These are phyloP conservation scores for Penicillium corylophilum DNA, from an alignment of 2,329 filamentous ascomycete genomes.

Conservation along the genomic window DNA sequence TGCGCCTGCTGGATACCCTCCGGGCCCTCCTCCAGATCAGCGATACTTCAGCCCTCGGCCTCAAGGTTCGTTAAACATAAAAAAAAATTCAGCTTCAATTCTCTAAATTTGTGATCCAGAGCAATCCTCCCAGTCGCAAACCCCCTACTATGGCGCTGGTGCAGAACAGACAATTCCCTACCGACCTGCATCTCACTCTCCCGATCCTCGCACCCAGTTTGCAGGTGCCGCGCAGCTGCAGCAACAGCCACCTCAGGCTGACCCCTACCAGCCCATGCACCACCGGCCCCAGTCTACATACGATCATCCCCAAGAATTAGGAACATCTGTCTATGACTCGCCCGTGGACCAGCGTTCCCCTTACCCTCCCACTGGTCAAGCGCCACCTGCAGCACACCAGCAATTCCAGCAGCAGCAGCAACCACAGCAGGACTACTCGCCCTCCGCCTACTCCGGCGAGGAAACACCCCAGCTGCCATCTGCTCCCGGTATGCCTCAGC, in stretches of 20 bases:
- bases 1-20: conserved; percentile 32
- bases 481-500: conserved; percentile 13
- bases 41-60: conserved; percentile 65
- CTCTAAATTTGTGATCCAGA: conserved; percentile 17
- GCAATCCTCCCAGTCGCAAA: conserved; percentile 46
- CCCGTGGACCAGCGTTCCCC: conserved; percentile 55
- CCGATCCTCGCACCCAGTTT: conserved; percentile 39
- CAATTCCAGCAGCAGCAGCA: conserved; percentile 35
- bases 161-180: conserved; percentile 52
- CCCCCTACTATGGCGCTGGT: conserved; percentile 66
- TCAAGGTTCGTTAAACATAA: conserved; percentile 32
- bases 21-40: conserved; percentile 55
- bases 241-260: conserved; percentile 50
- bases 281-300: conserved; percentile 67
- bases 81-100: not conserved
- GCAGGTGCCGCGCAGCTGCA: conserved; percentile 39
- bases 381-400: conserved; percentile 27
- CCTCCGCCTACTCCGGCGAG: conserved; percentile 41
- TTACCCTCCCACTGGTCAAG: conserved; percentile 31
- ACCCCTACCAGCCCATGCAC: conserved; percentile 43
- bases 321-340: conserved; percentile 74
- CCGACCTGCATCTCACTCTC: conserved; percentile 41
- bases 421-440: conserved; percentile 39
- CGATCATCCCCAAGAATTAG: conserved; percentile 72
- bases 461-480: conserved; percentile 27